phyloP scores from a whole-genome alignment of 805 yeast species.

The Ogataea pignaliae region DNA sequence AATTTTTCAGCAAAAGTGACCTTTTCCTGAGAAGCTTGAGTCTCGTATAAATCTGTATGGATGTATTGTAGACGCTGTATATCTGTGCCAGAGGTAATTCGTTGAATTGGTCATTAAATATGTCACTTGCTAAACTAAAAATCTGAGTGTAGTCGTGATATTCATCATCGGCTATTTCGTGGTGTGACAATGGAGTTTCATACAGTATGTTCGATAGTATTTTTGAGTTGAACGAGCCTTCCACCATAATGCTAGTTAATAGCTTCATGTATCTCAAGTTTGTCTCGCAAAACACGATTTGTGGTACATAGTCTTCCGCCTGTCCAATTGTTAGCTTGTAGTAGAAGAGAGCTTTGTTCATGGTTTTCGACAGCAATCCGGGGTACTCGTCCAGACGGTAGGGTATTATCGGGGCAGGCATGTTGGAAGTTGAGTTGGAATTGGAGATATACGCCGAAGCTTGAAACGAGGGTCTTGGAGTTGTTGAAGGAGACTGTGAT shows the following conservation, averaged over 20 bases:
- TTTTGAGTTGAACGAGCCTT: conserved; percentile 42
- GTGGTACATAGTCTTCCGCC: conserved; percentile 77
- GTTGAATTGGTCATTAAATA: conserved; percentile 41
- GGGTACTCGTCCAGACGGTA: conserved; percentile 26
- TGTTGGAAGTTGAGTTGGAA: conserved; percentile 6
- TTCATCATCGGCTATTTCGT: neutral
- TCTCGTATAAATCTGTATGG: conserved; percentile 60
- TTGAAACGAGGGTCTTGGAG: conserved; percentile 47
- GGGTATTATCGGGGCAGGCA: conserved; percentile 5
- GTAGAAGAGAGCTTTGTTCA: conserved; percentile 36
- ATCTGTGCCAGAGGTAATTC: conserved; percentile 49
- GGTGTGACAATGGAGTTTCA: conserved; percentile 21
- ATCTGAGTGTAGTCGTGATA: conserved; percentile 37
- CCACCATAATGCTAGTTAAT: conserved; percentile 47
- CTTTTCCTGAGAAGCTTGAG: conserved; percentile 63
- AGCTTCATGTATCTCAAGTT: conserved; percentile 60
- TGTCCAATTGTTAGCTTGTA: conserved; percentile 51
- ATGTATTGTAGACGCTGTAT: conserved; percentile 56
- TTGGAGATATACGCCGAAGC: conserved; percentile 14
- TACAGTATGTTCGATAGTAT: conserved; percentile 44
- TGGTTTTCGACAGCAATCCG: conserved; percentile 34
- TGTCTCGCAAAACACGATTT: conserved; percentile 69
- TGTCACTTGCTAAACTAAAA: conserved; percentile 40
- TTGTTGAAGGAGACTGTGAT: conserved; percentile 31
- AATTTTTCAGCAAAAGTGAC: conserved; percentile 62